phyloP scores from a whole-genome alignment of 2,329 filamentous ascomycete species.

The Pyricularia pennisetigena region DNA sequence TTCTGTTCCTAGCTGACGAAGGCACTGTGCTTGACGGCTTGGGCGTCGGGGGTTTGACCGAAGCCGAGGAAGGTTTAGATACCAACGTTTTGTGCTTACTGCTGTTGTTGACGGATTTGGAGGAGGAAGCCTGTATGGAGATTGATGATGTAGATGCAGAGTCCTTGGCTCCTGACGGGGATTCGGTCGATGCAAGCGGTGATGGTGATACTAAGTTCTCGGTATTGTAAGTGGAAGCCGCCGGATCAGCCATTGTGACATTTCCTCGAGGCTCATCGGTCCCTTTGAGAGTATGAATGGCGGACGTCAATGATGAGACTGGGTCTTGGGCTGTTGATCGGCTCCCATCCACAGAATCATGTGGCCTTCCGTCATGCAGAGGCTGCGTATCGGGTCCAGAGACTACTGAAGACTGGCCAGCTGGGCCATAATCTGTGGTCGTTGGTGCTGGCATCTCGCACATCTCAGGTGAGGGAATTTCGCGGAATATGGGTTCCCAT shows the following conservation, averaged over 20 bases:
- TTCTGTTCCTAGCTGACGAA: slow-evolving; percentile 10
- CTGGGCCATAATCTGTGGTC: slow-evolving; percentile 8
- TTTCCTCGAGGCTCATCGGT: background rate
- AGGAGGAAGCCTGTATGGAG: background rate
- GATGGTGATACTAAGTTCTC: background rate
- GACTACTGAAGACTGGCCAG: slow-evolving; percentile 10
- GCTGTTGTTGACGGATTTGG: slow-evolving; percentile 5
- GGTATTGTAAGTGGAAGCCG: background rate
- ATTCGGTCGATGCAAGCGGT: background rate
- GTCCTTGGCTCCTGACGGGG: background rate
- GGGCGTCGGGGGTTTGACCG: slow-evolving; percentile 11
- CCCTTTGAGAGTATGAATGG: background rate
- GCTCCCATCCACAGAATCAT: background rate
- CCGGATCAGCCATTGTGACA: slow-evolving; percentile 1
- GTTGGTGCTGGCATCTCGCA: slow-evolving; percentile 17
- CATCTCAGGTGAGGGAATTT: slow-evolving; percentile 8
- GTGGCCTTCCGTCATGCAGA: background rate
- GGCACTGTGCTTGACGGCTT: slow-evolving; percentile 13
- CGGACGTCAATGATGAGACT: background rate
- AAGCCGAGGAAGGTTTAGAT: slow-evolving; percentile 10
- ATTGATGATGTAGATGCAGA: background rate
- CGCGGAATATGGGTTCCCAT: slow-evolving; percentile 14
- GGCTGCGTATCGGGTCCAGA: slow-evolving; percentile 5
- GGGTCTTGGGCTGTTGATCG: background rate
- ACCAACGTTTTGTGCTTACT: slow-evolving; percentile 1